A percentile compares a stretch with the other conserved stretches of the same genome.
These are phyloP conservation scores for Fraxinus greggii DNA, from an alignment of 305 asterid genomes.

Conservation along the genomic window DNA sequence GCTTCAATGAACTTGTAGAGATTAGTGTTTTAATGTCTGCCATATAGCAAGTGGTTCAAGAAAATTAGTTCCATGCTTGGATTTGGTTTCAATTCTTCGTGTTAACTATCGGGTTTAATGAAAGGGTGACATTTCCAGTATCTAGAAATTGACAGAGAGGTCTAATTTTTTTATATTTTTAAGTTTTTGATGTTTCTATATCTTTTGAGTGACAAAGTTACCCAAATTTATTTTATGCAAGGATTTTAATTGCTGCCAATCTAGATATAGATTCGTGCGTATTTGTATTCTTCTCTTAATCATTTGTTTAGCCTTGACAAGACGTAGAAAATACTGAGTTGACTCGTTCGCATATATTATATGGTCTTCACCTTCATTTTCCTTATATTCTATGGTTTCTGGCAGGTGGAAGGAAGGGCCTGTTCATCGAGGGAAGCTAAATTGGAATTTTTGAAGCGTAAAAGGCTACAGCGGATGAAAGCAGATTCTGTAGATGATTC, in stretches of 20 bases:
- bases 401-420: slow-evolving; percentile 88
- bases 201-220: not conserved
- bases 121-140: not conserved
- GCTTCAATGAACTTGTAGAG: not conserved
- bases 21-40: not conserved
- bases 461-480: slow-evolving; percentile 78
- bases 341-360: not conserved
- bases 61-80: not conserved
- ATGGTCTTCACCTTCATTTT: not conserved
- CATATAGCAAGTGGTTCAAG: not conserved
- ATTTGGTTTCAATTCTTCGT: not conserved
- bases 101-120: not conserved
- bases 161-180: not conserved
- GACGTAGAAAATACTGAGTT: not conserved
- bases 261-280: not conserved
- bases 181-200: not conserved
- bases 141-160: not conserved
- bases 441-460: slow-evolving; percentile 73
- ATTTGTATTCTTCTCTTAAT: not conserved
- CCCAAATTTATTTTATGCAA: slow-evolving; percentile 13
- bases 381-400: not conserved
- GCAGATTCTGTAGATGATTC: slow-evolving; percentile 48
- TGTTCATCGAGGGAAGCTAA: slow-evolving; percentile 74
- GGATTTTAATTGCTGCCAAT: not conserved
- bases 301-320: slow-evolving; percentile 10